A percentile compares a stretch with the other conserved stretches of the same genome.
phyloP scores from a whole-genome alignment of 2,329 filamentous ascomycete genomes.

The Leptographium galeiforme region DNA sequence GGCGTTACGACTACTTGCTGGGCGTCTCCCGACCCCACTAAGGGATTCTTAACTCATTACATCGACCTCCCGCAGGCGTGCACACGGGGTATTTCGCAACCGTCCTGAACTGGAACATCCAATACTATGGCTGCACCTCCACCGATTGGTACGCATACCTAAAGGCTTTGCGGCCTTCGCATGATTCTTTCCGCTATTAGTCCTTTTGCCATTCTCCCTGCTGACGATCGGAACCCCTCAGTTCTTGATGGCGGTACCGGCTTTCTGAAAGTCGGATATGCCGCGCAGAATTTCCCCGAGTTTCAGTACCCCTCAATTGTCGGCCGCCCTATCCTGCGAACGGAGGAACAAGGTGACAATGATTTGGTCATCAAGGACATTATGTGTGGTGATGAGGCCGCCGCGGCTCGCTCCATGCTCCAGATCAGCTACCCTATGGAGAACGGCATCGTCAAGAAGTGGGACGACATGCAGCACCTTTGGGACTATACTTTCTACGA shows the following conservation, averaged over 20 bases:
- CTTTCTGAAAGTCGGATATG: slow-evolving; percentile 99
- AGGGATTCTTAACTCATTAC: neutral
- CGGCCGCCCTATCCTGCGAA: slow-evolving; percentile 90
- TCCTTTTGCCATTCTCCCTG: neutral
- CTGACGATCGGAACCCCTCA: slow-evolving; percentile 22
- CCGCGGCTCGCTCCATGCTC: slow-evolving; percentile 88
- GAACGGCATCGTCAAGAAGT: slow-evolving; percentile 98
- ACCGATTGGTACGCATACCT: slow-evolving; percentile 37
- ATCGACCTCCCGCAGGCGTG: slow-evolving; percentile 10
- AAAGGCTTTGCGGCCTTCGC: neutral
- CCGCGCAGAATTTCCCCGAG: slow-evolving; percentile 98
- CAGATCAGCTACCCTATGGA: slow-evolving; percentile 99
- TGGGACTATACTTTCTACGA: slow-evolving; percentile 99
- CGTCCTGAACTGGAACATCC: neutral
- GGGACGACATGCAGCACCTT: slow-evolving; percentile 99
- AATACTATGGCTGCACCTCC: slow-evolving; percentile 33
- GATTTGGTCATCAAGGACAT: slow-evolving; percentile 80
- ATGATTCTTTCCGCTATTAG: too few species aligned
- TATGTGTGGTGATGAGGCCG: slow-evolving; percentile 98
- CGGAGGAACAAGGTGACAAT: slow-evolving; percentile 63
- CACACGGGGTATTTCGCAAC: neutral
- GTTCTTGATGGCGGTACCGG: slow-evolving; percentile 99
- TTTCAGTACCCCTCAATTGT: slow-evolving; percentile 98
- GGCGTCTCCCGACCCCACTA: neutral
- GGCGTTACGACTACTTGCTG: neutral